phyloP scores from a whole-genome alignment of 208 protist species.

The Trypanosoma rangeli region DNA sequence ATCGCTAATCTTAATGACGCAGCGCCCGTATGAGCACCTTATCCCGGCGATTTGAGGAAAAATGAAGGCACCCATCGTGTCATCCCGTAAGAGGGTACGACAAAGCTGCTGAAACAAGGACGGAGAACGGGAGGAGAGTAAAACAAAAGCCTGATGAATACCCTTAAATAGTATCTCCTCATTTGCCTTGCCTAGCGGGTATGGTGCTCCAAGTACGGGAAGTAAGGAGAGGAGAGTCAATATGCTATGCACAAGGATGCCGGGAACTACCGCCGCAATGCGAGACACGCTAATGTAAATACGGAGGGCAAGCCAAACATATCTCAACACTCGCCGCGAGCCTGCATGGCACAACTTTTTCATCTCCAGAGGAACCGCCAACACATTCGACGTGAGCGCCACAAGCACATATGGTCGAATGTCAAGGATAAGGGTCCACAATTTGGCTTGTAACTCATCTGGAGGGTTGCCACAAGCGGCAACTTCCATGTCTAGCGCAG shows the following conservation, averaged over 20 bases:
- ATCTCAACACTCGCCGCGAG: constrained; percentile 33
- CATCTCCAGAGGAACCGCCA: constrained; percentile 23
- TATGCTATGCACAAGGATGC: constrained; percentile 45
- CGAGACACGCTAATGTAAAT: constrained; percentile 59
- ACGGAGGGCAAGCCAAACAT: constrained; percentile 44
- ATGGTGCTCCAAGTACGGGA: constrained; percentile 29
- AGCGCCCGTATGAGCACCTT: constrained; percentile 4
- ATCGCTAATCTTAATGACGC: constrained; percentile 13
- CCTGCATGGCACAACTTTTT: constrained; percentile 27
- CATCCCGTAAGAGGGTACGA: constrained; percentile 10
- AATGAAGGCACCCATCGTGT: constrained; percentile 28
- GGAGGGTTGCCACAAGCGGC: not conserved
- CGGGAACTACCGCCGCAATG: constrained; percentile 42
- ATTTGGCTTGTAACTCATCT: constrained; percentile 12
- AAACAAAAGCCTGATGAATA: constrained; percentile 14
- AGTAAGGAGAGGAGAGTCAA: constrained; percentile 62
- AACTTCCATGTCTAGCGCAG: constrained; percentile 22
- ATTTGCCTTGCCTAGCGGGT: not conserved
- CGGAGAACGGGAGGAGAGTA: constrained; percentile 15
- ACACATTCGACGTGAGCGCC: not conserved
- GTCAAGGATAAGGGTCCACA: constrained; percentile 60
- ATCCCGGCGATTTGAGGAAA: constrained; percentile 12
- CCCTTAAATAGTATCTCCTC: not conserved
- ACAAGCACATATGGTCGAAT: constrained; percentile 58
- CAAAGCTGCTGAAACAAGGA: constrained; percentile 15